A percentile compares a stretch with the other conserved stretches of the same genome.
Conservation (phyloP, 2,329 filamentous ascomycete species). For the Bertia moriformis region DNA sequence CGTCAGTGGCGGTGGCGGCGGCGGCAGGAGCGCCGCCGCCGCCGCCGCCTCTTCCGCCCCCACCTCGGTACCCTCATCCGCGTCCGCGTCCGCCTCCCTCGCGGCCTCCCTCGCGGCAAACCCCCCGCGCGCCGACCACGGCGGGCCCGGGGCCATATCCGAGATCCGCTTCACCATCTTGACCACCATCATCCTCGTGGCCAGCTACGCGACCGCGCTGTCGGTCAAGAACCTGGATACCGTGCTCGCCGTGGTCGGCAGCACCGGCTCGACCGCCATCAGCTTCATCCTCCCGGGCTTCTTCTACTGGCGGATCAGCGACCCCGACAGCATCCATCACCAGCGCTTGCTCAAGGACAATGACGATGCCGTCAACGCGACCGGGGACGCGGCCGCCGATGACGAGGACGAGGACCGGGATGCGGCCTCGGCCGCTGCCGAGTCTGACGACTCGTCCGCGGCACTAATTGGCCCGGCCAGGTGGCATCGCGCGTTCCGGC, state of each 20-base stretch:
- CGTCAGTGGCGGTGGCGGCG: slow-evolving; percentile 14
- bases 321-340: slow-evolving; percentile 73
- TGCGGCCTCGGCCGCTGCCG: slow-evolving; percentile 32
- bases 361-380: slow-evolving; percentile 56
- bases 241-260: slow-evolving; percentile 87
- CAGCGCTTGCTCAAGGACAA: slow-evolving; percentile 82
- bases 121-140: slow-evolving; percentile 30
- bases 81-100: slow-evolving; percentile 1
- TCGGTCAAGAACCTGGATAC: slow-evolving; percentile 79
- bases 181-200: slow-evolving; percentile 70
- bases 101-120: slow-evolving; percentile 13
- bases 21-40: slow-evolving; percentile 21
- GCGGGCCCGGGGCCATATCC: slow-evolving; percentile 55
- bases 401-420: slow-evolving; percentile 16
- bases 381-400: slow-evolving; percentile 12
- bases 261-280: slow-evolving; percentile 85
- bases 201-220: slow-evolving; percentile 78
- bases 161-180: slow-evolving; percentile 81
- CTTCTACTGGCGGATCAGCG: slow-evolving; percentile 97
- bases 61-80: slow-evolving; percentile 10
- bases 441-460: no score
- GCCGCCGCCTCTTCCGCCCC: slow-evolving; percentile 20
- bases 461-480: no score
- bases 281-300: slow-evolving; percentile 91
- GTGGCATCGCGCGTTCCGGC: no score